Base-by-base conservation (phyloP, 345 rosid species). In the Hypericum androsaemum region DNA sequence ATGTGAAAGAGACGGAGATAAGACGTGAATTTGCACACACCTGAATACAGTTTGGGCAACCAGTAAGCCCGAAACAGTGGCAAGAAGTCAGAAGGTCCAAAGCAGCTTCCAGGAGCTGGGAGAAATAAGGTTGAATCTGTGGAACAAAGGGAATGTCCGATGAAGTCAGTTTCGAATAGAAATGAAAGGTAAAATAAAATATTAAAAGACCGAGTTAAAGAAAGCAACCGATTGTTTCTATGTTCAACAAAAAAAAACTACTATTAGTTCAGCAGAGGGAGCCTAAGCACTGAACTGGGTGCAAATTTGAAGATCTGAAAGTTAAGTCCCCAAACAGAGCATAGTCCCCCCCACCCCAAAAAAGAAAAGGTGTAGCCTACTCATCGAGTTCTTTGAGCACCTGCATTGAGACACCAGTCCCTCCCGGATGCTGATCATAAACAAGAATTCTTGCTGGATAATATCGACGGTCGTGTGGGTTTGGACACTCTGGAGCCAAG, bases 341-440 rank as follows among this genome's bases (percentile, higher is more conserved):
- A n/a, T n/a, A n/a, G n/a, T n/a, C 32, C 4, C 32, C 32, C 32
- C 32, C 32, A 22, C 32, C 32, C 32, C 32, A 22, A 1, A 22
- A 22, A 22, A 22, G 32, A 17, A n/a, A 47, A 44, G 9, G 49
- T 36, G 52, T 47, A 17, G 43, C 38, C 49, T 61, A 39, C 51
- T n/a, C n/a, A n/a, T n/a, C n/a, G 16, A 47, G 12, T 49, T 41
- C 22, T 39, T 57, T 62, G 32, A 22, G 32, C 56, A 81, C 97
- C 86, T 89, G 86, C 64, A 62, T 65, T 49, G 89, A 73, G 68
- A 90, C 77, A 60, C 96, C 96, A 51, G 95, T 84, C 62, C 95
- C 98, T 64, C 96, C 96, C 35, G 79, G 95, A 79, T 82, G 92
- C 69, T 75, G 80, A 62, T 90, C 98, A 55, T 90, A 87, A 58